These are phyloP conservation scores for Candida anutae DNA, from an alignment of 1,139 yeast species.

Conservation along the genomic window DNA sequence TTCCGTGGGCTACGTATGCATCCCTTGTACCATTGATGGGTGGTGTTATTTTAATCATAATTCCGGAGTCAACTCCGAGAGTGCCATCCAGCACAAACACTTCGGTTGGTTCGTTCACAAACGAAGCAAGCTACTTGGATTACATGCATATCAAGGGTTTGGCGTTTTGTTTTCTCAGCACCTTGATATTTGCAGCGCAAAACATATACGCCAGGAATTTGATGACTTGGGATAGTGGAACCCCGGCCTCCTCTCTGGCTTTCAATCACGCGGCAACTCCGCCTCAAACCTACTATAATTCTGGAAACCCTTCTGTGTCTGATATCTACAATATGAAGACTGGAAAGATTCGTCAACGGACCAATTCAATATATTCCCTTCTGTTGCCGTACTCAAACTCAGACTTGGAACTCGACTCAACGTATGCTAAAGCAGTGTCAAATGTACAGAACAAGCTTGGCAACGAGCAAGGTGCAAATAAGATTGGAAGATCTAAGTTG, in stretches of 20 bases:
- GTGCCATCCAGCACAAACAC: constrained; percentile 4
- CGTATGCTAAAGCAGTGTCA: constrained; percentile 8
- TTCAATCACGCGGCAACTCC: constrained; percentile 8
- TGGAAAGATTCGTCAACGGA: constrained; percentile 8
- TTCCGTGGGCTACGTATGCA: constrained; percentile 27
- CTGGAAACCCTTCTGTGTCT: not conserved
- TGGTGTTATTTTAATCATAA: constrained; percentile 30
- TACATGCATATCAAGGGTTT: constrained; percentile 22
- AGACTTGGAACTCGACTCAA: constrained; percentile 23
- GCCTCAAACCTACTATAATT: not conserved
- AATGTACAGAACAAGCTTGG: constrained; percentile 12
- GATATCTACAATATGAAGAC: not conserved
- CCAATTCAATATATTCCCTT: constrained; percentile 16
- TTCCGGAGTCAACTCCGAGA: constrained; percentile 18
- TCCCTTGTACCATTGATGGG: constrained; percentile 30
- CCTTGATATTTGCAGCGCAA: constrained; percentile 32
- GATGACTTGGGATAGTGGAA: constrained; percentile 25
- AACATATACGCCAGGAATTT: constrained; percentile 36
- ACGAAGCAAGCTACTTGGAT: constrained; percentile 10
- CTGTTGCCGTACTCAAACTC: constrained; percentile 28
- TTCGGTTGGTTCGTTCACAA: constrained; percentile 4
- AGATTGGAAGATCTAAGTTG: not conserved
- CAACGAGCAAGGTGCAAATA: constrained; percentile 4
- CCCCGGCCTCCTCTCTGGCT: constrained; percentile 22
- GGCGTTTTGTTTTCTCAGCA: constrained; percentile 21